Base-by-base conservation (phyloP, 805 yeast genomes). In the Hagleromyces aurorensis region DNA sequence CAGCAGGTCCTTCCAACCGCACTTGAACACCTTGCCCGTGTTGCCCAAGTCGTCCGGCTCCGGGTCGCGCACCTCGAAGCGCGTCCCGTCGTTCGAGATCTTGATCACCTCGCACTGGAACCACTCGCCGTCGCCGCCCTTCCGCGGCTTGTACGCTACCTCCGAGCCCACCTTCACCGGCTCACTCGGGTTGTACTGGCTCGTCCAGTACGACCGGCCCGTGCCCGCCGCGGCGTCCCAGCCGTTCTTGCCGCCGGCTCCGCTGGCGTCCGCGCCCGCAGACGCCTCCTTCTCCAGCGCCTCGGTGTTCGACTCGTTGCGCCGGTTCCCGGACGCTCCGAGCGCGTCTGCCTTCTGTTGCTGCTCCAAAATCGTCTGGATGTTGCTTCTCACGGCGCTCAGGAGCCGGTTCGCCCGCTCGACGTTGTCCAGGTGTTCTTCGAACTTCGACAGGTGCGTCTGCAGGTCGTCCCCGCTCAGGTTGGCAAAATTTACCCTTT, bases 21-120 rank as follows among this genome's bases (percentile, higher is more conserved):
- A 86, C 46, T 78, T 80, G 59, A 78, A 91, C 1, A 81, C 65
- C 45, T 79, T 89, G 2, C 95, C 96, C 4, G 87, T 81, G 34
- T 87, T 84, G 39, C 81, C 83, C 43, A 76, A 70, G 47, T 89
- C 97, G 49, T 91, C 98, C 0, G 98, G 97, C 48, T 91, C 98
- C 0, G 97, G 96, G 55, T 91, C 98, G 44, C 84, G 74, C n/a
- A 91, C 87, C 57, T 91, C 97, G 52, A 78, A 86, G 35, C 72
- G 60, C 2, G 64, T 61, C 1, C 91, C 89, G 41, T 84, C 94
- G 1, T 73, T 72, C n/a, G 75, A 57, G 3, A 89, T 75, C 42
- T 72, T 75, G 16, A 78, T 70, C 10, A 91, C 94, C 48, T 81
- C 85, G 61, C 98, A 91, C 53, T 84, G 95, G 44, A 91, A 85